A percentile compares a stretch with the other conserved stretches of the same genome.
These are phyloP conservation scores for Amanita muscaria DNA, from an alignment of 768 basidiomycete genomes.

Conservation along the genomic window DNA sequence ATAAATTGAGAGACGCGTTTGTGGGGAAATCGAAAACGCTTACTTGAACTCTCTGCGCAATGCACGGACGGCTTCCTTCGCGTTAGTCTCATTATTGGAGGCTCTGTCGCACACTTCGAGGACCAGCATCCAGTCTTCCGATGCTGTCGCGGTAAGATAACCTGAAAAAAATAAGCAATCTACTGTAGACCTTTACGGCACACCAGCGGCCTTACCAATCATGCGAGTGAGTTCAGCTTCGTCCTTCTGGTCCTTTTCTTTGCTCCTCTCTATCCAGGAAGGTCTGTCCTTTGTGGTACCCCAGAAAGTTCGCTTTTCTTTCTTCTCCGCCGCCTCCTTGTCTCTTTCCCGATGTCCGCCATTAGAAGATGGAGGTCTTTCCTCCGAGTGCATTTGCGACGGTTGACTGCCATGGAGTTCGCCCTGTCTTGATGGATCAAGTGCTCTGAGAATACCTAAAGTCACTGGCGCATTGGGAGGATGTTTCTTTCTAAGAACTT, in stretches of 20 bases:
- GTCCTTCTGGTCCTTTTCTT: conserved; percentile 17
- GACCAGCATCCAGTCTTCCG: conserved; percentile 77
- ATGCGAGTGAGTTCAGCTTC: conserved; percentile 54
- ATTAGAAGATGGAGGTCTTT: conserved; percentile 24
- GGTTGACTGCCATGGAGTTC: conserved; percentile 22
- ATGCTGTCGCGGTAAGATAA: conserved; percentile 65
- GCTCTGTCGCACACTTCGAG: conserved; percentile 83
- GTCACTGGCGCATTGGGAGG: conserved; percentile 29
- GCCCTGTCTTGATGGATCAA: conserved; percentile 41
- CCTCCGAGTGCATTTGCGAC: conserved; percentile 23
- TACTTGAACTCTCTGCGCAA: conserved; percentile 83
- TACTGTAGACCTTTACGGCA: too few relatives aligned
- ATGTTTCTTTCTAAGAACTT: conserved; percentile 13
- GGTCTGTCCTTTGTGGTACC: conserved; percentile 23
- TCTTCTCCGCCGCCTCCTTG: conserved; percentile 26
- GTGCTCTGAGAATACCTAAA: conserved; percentile 48
- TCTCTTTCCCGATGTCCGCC: conserved; percentile 21
- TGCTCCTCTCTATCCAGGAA: conserved; percentile 20
- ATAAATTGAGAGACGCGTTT: conserved; percentile 5
- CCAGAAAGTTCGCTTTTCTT: conserved; percentile 52
- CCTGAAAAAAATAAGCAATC: conserved; percentile 28
- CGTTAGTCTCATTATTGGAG: conserved; percentile 58
- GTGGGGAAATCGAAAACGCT: conserved; percentile 6
- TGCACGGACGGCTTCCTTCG: conserved; percentile 79
- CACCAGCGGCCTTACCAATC: conserved; percentile 44